Conservation (phyloP, 192 early-diverging fungal genomes). For the Podila clonocystis region DNA sequence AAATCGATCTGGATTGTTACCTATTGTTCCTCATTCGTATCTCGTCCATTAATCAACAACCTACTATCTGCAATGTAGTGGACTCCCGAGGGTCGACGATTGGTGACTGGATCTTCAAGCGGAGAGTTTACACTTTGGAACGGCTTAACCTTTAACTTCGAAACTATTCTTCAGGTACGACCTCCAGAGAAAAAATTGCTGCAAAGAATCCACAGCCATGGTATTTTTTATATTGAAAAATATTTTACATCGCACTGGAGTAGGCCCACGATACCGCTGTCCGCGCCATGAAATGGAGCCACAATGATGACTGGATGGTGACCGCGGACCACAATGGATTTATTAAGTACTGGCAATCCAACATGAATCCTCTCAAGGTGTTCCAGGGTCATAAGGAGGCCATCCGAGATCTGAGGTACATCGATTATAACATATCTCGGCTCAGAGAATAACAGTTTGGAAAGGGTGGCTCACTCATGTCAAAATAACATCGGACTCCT, state of each 20-base stretch:
- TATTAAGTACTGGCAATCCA: conserved; percentile 98
- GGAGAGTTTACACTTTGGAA: conserved; percentile 99
- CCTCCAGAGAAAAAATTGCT: too few relatives aligned
- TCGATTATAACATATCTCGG: background rate
- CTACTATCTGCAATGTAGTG: conserved; percentile 62
- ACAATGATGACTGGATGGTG: conserved; percentile 95
- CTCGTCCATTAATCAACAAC: background rate
- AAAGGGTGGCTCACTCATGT: background rate
- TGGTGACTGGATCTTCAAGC: conserved; percentile 92
- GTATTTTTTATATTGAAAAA: background rate
- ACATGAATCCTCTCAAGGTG: conserved; percentile 92
- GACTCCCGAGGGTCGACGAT: conserved; percentile 95
- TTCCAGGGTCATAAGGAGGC: conserved; percentile 89
- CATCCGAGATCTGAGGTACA: conserved; percentile 84
- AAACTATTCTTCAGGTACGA: conserved; percentile 89
- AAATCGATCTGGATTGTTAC: too few relatives aligned
- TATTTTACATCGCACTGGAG: too few relatives aligned
- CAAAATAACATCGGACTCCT: background rate
- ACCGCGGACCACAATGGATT: conserved; percentile 90
- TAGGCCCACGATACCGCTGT: conserved; percentile 95
- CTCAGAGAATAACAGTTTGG: background rate
- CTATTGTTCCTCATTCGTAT: background rate
- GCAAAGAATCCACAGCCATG: too few relatives aligned
- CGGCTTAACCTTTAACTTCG: conserved; percentile 97
- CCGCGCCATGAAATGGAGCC: conserved; percentile 95